Base-by-base conservation (phyloP, 768 basidiomycete species). In the Lentinus brumalis region DNA sequence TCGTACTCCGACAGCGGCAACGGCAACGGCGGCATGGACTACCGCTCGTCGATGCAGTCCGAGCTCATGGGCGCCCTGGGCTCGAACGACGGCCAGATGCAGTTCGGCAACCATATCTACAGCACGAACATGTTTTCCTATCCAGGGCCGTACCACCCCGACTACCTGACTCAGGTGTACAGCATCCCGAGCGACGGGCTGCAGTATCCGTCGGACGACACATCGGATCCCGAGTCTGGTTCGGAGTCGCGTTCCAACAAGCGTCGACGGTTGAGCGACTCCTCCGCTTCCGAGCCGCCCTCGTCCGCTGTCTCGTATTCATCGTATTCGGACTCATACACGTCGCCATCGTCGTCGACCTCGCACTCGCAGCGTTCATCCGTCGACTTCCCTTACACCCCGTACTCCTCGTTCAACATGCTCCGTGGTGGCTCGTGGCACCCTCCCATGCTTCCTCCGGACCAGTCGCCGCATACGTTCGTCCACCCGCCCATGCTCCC, bases 101-200 rank as follows among this genome's bases (percentile, higher is more conserved):
- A 54, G 39, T 65, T 59, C 62, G 57, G 39, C 41, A 72, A 69
- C 59, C 18, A 68, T n/a, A 73, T 55, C 38, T 74, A 64, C 71
- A 70, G 66, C 60, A 79, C 74, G 76, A 77, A 62, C 67, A 71
- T 67, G 72, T 77, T 16, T 14, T 65, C 42, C 53, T 91, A 80
- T 71, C 87, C 90, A 4, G 89, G 89, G 0, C 88, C 89, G 4
- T 91, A 89, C 65, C 86, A 89, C 63, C 87, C 88, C 2, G 90
- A 91, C 67, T 86, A 88, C 57, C 73, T 90, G 12, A 74, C 79
- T 45, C 85, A 87, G 67, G 66, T 83, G 51, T 84, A 74, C 67
- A 71, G 75, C 42, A 64, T 79, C 0, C 71, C 78, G 1, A 64
- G 74, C 12, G 84, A 87, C 63, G 77, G 85, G 0, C 76, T 88